Conservation (phyloP, 306 rosid genomes). For the Castanospermum australe region DNA sequence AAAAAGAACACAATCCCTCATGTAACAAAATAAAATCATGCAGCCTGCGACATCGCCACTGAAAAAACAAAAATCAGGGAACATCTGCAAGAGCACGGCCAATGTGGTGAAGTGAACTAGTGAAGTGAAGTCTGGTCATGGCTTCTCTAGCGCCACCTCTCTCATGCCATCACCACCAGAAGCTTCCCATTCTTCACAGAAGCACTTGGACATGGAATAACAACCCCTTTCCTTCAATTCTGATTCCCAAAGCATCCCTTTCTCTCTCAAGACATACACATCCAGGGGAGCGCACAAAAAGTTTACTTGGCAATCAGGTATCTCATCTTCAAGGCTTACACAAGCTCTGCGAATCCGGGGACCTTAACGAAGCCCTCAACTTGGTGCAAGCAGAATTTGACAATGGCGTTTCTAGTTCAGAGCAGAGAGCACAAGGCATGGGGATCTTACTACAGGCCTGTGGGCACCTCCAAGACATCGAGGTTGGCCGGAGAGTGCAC, state of each 20-base stretch:
- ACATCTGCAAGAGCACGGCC: not conserved
- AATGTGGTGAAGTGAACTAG: not conserved
- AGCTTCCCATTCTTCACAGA: not conserved
- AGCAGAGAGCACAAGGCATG: conserved; percentile 38
- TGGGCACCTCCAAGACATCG: conserved; percentile 45
- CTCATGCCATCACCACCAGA: conserved; percentile 28
- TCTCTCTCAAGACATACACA: conserved; percentile 33
- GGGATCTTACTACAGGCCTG: conserved; percentile 56
- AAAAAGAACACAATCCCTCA: too few relatives aligned
- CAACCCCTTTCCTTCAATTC: not conserved
- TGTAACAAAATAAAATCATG: too few relatives aligned
- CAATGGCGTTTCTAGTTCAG: conserved; percentile 27
- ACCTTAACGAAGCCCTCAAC: conserved; percentile 52
- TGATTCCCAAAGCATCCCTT: conserved; percentile 37
- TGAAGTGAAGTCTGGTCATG: conserved; percentile 20
- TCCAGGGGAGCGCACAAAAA: too few relatives aligned
- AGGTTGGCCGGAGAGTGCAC: conserved; percentile 60
- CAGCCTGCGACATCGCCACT: too few relatives aligned
- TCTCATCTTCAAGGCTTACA: conserved; percentile 41
- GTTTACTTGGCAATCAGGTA: too few relatives aligned
- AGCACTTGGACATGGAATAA: not conserved
- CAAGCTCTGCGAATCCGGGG: conserved; percentile 51
- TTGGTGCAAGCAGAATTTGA: conserved; percentile 38
- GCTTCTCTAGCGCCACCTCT: conserved; percentile 34
- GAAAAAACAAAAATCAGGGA: too few relatives aligned